These are phyloP conservation scores for Calonectria multiphialidica DNA, from an alignment of 2,329 filamentous ascomycete species.

Conservation along the genomic window DNA sequence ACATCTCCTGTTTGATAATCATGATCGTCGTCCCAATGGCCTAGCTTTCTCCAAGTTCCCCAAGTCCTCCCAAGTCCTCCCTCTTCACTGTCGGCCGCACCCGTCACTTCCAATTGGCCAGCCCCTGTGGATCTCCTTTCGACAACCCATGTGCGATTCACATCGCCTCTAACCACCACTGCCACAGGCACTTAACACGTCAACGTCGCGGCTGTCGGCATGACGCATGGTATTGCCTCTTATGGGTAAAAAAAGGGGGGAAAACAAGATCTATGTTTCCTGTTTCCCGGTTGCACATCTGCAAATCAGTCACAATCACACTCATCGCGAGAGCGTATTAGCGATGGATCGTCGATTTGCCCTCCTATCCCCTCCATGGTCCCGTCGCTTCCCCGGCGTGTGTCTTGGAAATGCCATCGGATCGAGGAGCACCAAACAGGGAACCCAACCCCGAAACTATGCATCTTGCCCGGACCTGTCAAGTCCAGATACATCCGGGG, in stretches of 20 bases:
- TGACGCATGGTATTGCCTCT: not conserved
- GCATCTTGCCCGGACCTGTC: not conserved
- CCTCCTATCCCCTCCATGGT: too few relatives aligned
- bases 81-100: not conserved
- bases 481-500: not conserved
- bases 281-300: not conserved
- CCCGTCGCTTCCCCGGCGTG: not conserved
- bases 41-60: not conserved
- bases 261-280: not conserved
- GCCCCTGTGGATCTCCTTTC: constrained; percentile 13
- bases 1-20: constrained; percentile 15
- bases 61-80: not conserved
- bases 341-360: not conserved
- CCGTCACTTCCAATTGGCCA: constrained; percentile 8
- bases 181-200: constrained; percentile 1
- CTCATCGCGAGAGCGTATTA: not conserved
- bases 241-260: not conserved
- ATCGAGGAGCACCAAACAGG: not conserved
- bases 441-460: not conserved
- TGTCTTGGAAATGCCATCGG: not conserved
- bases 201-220: not conserved
- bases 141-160: constrained; percentile 12
- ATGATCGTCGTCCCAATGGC: constrained; percentile 15
- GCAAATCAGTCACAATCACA: not conserved
- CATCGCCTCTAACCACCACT: constrained; percentile 8